Conservation (phyloP, 441 rosid species). For the Bruguiera hainesii region DNA sequence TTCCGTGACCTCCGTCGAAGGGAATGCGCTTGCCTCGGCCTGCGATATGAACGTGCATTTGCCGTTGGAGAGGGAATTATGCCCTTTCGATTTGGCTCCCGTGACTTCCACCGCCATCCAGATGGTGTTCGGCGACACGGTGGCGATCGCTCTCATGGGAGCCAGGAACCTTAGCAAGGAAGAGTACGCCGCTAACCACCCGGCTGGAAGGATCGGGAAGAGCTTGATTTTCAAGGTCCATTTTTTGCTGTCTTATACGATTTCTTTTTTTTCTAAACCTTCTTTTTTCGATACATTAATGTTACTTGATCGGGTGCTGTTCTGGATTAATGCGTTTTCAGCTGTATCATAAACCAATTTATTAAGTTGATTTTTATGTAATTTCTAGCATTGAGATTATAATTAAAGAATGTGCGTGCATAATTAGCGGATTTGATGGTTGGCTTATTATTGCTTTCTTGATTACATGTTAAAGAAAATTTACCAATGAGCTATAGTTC, state of each 20-base stretch:
- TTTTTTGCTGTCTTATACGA: background rate
- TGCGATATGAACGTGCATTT: constrained; percentile 85
- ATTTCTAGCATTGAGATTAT: too few relatives aligned
- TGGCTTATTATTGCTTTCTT: too few relatives aligned
- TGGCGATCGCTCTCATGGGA: constrained; percentile 89
- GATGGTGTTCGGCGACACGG: constrained; percentile 97
- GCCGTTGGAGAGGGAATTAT: constrained; percentile 82
- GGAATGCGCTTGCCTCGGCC: constrained; percentile 54
- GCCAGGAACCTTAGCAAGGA: constrained; percentile 78
- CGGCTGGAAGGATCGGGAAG: constrained; percentile 92
- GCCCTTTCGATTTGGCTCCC: constrained; percentile 95
- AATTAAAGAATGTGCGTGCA: too few relatives aligned
- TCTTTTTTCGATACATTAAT: too few relatives aligned
- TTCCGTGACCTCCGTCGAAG: constrained; percentile 68
- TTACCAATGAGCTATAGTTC: too few relatives aligned
- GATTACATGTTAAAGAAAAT: too few relatives aligned
- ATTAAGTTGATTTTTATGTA: too few relatives aligned
- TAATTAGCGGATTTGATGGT: too few relatives aligned
- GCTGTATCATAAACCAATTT: too few relatives aligned
- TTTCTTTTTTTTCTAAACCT: too few relatives aligned
- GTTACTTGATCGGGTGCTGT: constrained; percentile 2
- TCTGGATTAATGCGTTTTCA: background rate
- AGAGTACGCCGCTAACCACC: constrained; percentile 87
- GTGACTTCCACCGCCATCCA: constrained; percentile 97
- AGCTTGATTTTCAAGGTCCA: constrained; percentile 82